Evolutionary conservation across 140 eudicot species (phyloP).

Genomic region (Anethum foeniculum): DNA sequence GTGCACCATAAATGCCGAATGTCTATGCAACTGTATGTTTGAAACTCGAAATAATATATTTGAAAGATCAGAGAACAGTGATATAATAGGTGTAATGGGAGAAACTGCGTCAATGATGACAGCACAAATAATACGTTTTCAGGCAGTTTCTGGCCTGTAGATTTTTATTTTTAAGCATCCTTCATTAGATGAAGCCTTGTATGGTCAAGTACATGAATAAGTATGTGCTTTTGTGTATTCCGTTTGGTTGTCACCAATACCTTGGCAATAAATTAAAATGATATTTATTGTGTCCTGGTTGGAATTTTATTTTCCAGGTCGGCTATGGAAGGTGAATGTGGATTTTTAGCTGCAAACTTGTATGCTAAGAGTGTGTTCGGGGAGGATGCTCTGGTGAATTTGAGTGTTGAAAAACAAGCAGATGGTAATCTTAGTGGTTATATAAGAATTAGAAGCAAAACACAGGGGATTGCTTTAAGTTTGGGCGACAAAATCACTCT

Average conservation of each 20-base stretch:
- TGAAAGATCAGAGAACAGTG: background rate
- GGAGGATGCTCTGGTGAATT: slow-evolving; percentile 71
- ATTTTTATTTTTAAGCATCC: background rate
- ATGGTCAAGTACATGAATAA: background rate
- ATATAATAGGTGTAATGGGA: background rate
- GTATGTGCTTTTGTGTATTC: background rate
- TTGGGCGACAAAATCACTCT: slow-evolving; percentile 97
- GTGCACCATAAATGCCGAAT: background rate
- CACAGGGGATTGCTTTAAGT: slow-evolving; percentile 94
- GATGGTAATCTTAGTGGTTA: slow-evolving; percentile 85
- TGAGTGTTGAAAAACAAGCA: slow-evolving; percentile 73
- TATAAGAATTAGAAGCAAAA: slow-evolving; percentile 93
- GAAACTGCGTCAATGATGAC: background rate
- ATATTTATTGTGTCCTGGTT: background rate
- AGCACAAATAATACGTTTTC: background rate
- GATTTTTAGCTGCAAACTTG: slow-evolving; percentile 81
- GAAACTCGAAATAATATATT: background rate
- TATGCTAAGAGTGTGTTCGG: slow-evolving; percentile 85
- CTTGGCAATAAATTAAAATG: background rate
- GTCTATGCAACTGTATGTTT: background rate
- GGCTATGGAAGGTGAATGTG: slow-evolving; percentile 80
- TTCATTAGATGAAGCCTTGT: background rate
- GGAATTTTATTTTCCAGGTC: slow-evolving; percentile 33
- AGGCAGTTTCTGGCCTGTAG: background rate
- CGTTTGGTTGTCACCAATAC: slow-evolving; percentile 13